Evolutionary conservation across 164 flowering plant species (phyloP), one percentile per base, ranked within the genome.

Genomic region (Piper betle): DNA sequence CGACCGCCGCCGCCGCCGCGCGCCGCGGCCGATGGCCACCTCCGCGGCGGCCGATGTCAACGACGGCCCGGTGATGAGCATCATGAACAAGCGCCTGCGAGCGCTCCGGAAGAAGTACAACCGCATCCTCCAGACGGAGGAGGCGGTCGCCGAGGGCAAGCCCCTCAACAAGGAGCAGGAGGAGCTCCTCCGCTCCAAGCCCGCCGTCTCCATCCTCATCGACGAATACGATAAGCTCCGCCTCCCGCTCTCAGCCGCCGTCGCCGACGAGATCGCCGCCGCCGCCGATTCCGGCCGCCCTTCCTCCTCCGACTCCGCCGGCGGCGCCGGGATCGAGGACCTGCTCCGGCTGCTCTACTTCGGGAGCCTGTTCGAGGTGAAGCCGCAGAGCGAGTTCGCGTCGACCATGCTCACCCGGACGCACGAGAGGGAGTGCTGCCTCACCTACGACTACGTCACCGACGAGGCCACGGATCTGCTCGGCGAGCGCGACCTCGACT

Each of bases 221-320:
- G 96, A 94, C 7, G 99, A 94, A 73, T 83, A 85, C 72, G 96
- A 88, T 68, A 94, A 85, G 83, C 93, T 94, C 52, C 82, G 83
- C 4, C 76, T 67, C 25, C 97, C 96, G 40, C 82, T 94, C 68
- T 57, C 80, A 18, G 20, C 59, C 39, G 99, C 96, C 59, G 64
- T 94, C 53, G 58, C 76, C 12, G 92, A 91, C 42, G 99, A 94
- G 68, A 64, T 84, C 74, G 17, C 52, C 54, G 71, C 77, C 57
- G 80, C 80, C 39, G 57, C 11, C 17, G 33, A 48, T 4, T 40
- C 56, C 56, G 42, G 6, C 15, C 43, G 38, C 9, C 40, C 53
- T 17, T 37, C 13, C 12, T 20, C 13, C 2, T 55, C 18, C 13
- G 33, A 2, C 33, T 25, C 33, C 33, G 37, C 37, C 48, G 62